phyloP scores from a whole-genome alignment of 768 basidiomycete genomes.

The Suillus subaureus region DNA sequence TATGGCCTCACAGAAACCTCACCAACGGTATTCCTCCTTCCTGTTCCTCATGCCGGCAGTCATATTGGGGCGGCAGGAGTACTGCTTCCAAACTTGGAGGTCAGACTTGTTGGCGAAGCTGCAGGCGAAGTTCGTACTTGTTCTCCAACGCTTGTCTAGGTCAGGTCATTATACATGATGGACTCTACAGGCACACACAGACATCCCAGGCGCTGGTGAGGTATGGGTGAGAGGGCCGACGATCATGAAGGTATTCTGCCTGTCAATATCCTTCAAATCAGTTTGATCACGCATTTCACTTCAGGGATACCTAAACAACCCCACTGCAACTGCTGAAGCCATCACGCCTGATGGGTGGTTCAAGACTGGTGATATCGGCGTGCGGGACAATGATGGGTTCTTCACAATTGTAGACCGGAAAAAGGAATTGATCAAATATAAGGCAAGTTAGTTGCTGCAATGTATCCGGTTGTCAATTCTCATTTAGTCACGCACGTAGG shows the following conservation, averaged over 20 bases:
- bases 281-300: conserved; percentile 1
- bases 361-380: conserved; percentile 85
- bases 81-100: conserved; percentile 75
- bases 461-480: neutral
- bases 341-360: conserved; percentile 82
- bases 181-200: conserved; percentile 25
- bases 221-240: conserved; percentile 79
- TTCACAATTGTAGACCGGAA: conserved; percentile 74
- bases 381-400: conserved; percentile 67
- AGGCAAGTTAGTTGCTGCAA: conserved; percentile 34
- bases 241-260: conserved; percentile 67
- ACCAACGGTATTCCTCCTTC: conserved; percentile 64
- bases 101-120: conserved; percentile 67
- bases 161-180: neutral
- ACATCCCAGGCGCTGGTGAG: conserved; percentile 61
- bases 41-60: conserved; percentile 39
- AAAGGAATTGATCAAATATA: conserved; percentile 80
- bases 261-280: neutral
- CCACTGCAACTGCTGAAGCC: conserved; percentile 63
- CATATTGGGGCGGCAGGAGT: conserved; percentile 70
- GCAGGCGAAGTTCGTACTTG: conserved; percentile 43
- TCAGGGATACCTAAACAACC: conserved; percentile 78
- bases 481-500: conserved; percentile 38
- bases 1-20: conserved; percentile 87
- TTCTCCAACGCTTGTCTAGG: neutral